Evolutionary conservation across 1,139 yeast species (phyloP).

Genomic region (Yamadazyma siamensis): DNA sequence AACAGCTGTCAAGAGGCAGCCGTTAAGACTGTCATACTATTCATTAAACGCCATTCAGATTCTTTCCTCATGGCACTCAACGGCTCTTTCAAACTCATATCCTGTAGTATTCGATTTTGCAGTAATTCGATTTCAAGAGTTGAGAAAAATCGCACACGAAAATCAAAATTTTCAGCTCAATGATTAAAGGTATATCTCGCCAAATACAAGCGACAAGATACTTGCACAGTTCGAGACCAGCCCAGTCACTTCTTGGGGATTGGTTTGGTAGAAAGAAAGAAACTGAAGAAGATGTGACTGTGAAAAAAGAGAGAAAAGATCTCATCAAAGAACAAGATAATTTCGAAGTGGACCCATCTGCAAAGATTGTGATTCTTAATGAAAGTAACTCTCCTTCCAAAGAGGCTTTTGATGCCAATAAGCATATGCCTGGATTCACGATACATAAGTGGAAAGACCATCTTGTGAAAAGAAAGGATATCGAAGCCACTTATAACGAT

Average conservation of each 20-base stretch:
- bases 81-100: no score
- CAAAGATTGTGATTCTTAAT: conserved; percentile 36
- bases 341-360: conserved; percentile 28
- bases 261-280: conserved; percentile 17
- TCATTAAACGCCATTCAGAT: no score
- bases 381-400: conserved; percentile 33
- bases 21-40: no score
- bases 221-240: conserved; percentile 10
- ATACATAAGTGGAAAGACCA: conserved; percentile 36
- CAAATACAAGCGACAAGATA: no score
- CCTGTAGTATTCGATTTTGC: no score
- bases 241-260: conserved; percentile 18
- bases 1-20: no score
- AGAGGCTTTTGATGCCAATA: conserved; percentile 23
- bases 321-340: conserved; percentile 41
- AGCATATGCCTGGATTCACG: conserved; percentile 35
- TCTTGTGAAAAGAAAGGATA: conserved; percentile 20
- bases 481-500: conserved; percentile 28
- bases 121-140: no score
- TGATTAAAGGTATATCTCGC: no score
- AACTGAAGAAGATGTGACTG: conserved; percentile 4
- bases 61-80: no score
- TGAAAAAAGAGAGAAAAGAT: conserved; percentile 24
- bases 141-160: no score
- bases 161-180: no score